Conservation (phyloP, 2,329 filamentous ascomycete species). For the Aspergillus pseudoviridinutans region DNA sequence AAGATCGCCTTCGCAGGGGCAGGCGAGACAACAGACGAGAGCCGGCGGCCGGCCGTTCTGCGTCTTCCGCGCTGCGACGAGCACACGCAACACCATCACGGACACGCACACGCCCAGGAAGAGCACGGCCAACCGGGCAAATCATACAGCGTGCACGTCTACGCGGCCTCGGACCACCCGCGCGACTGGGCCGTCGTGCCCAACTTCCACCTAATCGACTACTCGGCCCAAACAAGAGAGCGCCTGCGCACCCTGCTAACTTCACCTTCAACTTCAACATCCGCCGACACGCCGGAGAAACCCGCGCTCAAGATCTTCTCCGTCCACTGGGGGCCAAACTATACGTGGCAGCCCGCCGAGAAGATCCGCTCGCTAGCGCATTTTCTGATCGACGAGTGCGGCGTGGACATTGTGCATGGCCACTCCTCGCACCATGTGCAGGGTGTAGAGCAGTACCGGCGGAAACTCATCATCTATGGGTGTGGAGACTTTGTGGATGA, state of each 20-base stretch:
- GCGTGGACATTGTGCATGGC: slow-evolving; percentile 40
- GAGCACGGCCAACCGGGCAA: background rate
- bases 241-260: slow-evolving; percentile 21
- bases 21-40: slow-evolving; percentile 28
- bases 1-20: slow-evolving; percentile 30
- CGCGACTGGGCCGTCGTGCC: slow-evolving; percentile 29
- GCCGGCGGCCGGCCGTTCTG: slow-evolving; percentile 26
- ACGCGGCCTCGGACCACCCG: slow-evolving; percentile 37
- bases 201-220: slow-evolving; percentile 37
- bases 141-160: slow-evolving; percentile 27
- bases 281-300: background rate
- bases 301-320: slow-evolving; percentile 36
- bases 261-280: background rate
- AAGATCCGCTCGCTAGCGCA: slow-evolving; percentile 34
- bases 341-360: slow-evolving; percentile 31
- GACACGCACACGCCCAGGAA: background rate
- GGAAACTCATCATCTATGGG: slow-evolving; percentile 37
- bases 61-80: slow-evolving; percentile 13
- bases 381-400: slow-evolving; percentile 40
- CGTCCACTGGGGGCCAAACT: slow-evolving; percentile 42
- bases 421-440: slow-evolving; percentile 42
- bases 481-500: slow-evolving; percentile 45
- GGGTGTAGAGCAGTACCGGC: slow-evolving; percentile 36
- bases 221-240: slow-evolving; percentile 19
- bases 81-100: background rate